Evolutionary conservation across 768 basidiomycete species (phyloP).

Genomic region (Tricholoma saponaceum): DNA sequence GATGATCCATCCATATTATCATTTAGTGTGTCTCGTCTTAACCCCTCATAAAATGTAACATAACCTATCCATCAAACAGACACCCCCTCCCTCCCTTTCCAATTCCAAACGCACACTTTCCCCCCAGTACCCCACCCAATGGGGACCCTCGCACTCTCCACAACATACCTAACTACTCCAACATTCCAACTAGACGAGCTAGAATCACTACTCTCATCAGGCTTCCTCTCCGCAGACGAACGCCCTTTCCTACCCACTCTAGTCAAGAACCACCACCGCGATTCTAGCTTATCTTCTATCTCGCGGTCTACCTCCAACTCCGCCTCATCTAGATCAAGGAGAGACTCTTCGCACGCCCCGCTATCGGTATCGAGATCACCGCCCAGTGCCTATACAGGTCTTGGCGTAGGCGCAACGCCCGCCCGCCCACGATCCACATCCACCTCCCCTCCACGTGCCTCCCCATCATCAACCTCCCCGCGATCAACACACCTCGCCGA

Average conservation of each 20-base stretch:
- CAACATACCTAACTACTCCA: slow-evolving; percentile 63
- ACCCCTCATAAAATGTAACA: slow-evolving; percentile 26
- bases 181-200: slow-evolving; percentile 73
- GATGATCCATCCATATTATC: slow-evolving; percentile 21
- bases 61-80: slow-evolving; percentile 24
- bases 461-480: background rate
- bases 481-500: slow-evolving; percentile 25
- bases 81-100: slow-evolving; percentile 31
- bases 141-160: slow-evolving; percentile 58
- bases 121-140: slow-evolving; percentile 63
- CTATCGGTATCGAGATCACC: background rate
- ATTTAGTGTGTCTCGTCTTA: slow-evolving; percentile 14
- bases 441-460: background rate
- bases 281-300: slow-evolving; percentile 32
- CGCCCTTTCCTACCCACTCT: slow-evolving; percentile 72
- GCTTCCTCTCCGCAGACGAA: slow-evolving; percentile 67
- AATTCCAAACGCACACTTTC: slow-evolving; percentile 55
- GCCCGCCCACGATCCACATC: background rate
- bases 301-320: slow-evolving; percentile 25
- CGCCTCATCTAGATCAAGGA: slow-evolving; percentile 1
- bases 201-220: slow-evolving; percentile 70
- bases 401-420: background rate
- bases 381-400: background rate
- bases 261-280: slow-evolving; percentile 57
- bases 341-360: background rate